phyloP scores from a whole-genome alignment of 768 basidiomycete genomes.

The Boletus rubroflammeus region DNA sequence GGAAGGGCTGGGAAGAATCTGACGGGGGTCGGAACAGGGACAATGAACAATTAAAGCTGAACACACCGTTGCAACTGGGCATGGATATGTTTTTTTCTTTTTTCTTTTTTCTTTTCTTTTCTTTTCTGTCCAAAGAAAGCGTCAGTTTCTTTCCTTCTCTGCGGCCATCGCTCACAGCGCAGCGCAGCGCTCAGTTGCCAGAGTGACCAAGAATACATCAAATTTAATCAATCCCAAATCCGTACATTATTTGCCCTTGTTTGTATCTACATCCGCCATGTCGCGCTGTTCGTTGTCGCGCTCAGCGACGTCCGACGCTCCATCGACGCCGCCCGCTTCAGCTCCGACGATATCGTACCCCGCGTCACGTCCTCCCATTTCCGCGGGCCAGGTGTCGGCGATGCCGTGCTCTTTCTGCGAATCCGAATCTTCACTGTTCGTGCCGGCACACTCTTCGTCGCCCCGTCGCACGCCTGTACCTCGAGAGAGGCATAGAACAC shows the following conservation, averaged over 20 bases:
- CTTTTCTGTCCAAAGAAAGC: neutral
- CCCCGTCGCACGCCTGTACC: constrained; percentile 1
- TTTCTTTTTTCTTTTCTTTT: neutral
- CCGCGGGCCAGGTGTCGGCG: constrained; percentile 19
- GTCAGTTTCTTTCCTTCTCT: neutral
- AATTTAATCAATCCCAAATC: neutral
- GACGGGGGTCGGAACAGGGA: constrained; percentile 13
- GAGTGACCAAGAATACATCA: constrained; percentile 1
- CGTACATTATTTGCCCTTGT: constrained; percentile 15
- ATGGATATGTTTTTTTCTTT: neutral
- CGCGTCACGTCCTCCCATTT: constrained; percentile 12
- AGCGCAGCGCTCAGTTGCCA: constrained; percentile 20
- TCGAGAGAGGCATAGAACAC: constrained; percentile 26
- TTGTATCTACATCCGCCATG: constrained; percentile 24
- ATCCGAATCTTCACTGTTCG: constrained; percentile 10
- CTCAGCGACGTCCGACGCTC: constrained; percentile 24
- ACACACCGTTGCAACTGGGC: constrained; percentile 7
- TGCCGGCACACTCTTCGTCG: neutral
- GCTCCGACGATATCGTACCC: constrained; percentile 28
- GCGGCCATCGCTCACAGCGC: constrained; percentile 4
- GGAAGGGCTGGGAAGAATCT: constrained; percentile 46
- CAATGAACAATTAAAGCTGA: neutral
- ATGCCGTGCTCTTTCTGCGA: constrained; percentile 15
- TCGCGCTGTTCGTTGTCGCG: neutral
- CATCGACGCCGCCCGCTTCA: constrained; percentile 28